Evolutionary conservation across 805 yeast species (phyloP), one percentile per base, ranked within the genome.

Genomic region (Myxozyma melibiosi): DNA sequence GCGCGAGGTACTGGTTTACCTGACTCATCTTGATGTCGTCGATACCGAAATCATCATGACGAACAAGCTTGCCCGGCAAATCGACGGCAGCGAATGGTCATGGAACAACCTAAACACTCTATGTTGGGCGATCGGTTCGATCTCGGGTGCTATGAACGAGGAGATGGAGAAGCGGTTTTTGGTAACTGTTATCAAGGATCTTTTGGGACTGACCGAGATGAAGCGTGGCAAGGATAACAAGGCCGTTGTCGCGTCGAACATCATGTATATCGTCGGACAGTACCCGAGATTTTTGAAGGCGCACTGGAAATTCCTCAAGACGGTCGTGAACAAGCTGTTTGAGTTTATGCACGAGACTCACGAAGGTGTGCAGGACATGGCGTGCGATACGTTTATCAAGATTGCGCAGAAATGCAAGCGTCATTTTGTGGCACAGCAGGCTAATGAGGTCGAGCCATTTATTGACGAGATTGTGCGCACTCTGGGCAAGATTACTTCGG

Each of bases 281-380:
- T 94, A 94, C 71, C 99, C 99, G 52, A 80, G 99, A 71, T 94
- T 94, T 70, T 79, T 94, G 70, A 91, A 91, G 68, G 98, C 98
- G 7, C 99, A 94, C 72, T 94, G 99, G 99, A 90, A 88, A 72
- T 94, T 94, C 68, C 76, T 94, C 71, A 92, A 91, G 73, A 94
- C 98, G 0, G 99, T 94, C 42, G 92, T 94, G 59, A 86, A 89
- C 74, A 94, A 94, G 73, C 80, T 94, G 67, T 94, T 94, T 73
- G 99, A 94, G 73, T 94, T 94, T 70, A 94, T 94, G 99, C 98
- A 94, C 76, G 99, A 94, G 79, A 90, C 97, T n/a, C 99, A 94
- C 74, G 99, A 92, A 49, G 99, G 99, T 77, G 99, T 94, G 61
- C 99, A 94, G 76, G 99, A 94, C 74, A 94, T 94, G 99, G 99